phyloP scores from a whole-genome alignment of 495 filamentous ascomycete genomes.

The Eremomyces bilateralis region DNA sequence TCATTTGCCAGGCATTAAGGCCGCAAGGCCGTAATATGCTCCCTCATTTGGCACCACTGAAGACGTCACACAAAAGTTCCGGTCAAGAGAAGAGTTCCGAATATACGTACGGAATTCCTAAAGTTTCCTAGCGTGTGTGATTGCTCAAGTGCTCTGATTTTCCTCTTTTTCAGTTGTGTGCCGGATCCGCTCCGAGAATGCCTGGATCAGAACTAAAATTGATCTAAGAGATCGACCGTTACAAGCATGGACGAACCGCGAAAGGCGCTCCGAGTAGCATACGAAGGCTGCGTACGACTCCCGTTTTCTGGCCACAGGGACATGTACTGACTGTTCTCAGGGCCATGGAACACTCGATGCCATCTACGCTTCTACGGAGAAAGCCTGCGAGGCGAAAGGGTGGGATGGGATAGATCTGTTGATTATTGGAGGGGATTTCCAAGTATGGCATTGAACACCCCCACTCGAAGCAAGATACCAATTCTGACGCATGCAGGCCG shows the following conservation, averaged over 20 bases:
- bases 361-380: constrained; percentile 59
- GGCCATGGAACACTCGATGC: constrained; percentile 79
- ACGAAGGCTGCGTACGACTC: constrained; percentile 62
- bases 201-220: not conserved
- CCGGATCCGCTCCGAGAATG: not conserved
- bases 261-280: constrained; percentile 29
- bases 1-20: too few relatives aligned
- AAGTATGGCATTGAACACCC: constrained; percentile 40
- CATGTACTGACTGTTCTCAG: constrained; percentile 21
- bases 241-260: too few relatives aligned
- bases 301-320: constrained; percentile 5
- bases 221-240: too few relatives aligned
- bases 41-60: too few relatives aligned
- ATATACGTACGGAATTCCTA: too few relatives aligned
- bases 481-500: constrained; percentile 31
- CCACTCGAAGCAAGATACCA: too few relatives aligned
- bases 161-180: not conserved
- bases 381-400: constrained; percentile 35
- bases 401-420: constrained; percentile 65
- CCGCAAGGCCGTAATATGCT: too few relatives aligned
- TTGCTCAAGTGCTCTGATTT: not conserved
- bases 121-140: too few relatives aligned
- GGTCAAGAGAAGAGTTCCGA: too few relatives aligned
- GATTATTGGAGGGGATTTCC: constrained; percentile 82
- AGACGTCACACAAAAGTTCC: too few relatives aligned